Base-by-base conservation (phyloP, 768 basidiomycete genomes). In the Strobilomyces echinocephalus region DNA sequence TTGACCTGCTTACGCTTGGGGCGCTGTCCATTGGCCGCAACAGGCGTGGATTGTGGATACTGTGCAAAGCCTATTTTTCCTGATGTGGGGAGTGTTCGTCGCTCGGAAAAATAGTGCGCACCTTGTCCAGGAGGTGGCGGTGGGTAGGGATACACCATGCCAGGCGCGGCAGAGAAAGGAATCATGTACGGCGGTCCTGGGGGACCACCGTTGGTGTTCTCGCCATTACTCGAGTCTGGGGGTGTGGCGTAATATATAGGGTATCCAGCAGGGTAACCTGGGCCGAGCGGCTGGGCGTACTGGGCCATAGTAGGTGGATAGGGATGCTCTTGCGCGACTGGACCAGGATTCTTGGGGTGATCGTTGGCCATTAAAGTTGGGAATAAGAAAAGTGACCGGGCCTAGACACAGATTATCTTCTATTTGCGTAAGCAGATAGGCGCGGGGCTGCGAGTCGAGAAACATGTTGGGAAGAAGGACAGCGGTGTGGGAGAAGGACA, bases 1-100 rank as follows among this genome's bases (percentile, higher is more conserved):
- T 82, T 81, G 50, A 81, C 79, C 55, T 81, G 79, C 52, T 76
- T 79, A 54, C 79, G 77, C 63, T 81, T 81, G 52, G 61, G 48
- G 59, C 70, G 65, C 50, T 56, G 59, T 18, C 66, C 63, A 54
- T 61, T 66, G 28, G 61, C 14, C 9, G 62, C 44, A 42, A 60
- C 33, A 43, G 70, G 55, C 20, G 61, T 47, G 20, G 69, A 51
- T 40, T 65, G 60, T 38, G 61, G 48, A 51, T 58, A 70, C 53
- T 70, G 71, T 20, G 72, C 61, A 48, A 67, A 70, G 20, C 50
- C 70, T 73, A 52, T 34, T 53, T 60, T 53, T 60, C 62, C 39
- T 55, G 45, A 60, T 42, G 49, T 62, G 56, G 60, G 53, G 26
- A 14, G 30, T 28, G 31, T 10, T 28, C n/a, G 26, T 39, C 39